Conservation (phyloP, 106 monocot species). For the Dendrobium nobile region DNA sequence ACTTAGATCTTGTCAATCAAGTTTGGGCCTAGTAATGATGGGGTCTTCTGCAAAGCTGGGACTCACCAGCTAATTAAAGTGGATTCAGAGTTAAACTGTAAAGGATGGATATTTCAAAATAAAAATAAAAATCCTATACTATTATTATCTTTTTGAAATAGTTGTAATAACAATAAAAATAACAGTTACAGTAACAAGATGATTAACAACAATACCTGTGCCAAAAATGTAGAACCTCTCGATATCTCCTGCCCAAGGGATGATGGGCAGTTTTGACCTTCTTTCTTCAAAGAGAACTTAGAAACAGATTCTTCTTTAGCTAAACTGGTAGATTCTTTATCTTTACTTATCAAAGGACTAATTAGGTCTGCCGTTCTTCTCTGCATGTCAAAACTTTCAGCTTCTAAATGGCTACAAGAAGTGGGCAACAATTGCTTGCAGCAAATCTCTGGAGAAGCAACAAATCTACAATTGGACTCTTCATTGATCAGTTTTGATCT, state of each 20-base stretch:
- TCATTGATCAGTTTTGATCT: constrained; percentile 4
- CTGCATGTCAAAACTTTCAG: constrained; percentile 1
- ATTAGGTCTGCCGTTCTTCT: constrained; percentile 7
- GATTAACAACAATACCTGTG: constrained; percentile 35
- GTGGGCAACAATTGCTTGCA: constrained; percentile 11
- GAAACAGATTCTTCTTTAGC: background rate
- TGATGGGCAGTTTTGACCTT: constrained; percentile 8
- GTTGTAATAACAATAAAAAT: background rate
- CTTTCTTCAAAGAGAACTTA: constrained; percentile 15
- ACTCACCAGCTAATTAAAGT: too few relatives aligned
- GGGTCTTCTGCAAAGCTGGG: too few relatives aligned
- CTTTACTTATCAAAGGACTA: constrained; percentile 6
- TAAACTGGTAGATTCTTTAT: background rate
- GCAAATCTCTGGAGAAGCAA: constrained; percentile 7
- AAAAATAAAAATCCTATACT: background rate
- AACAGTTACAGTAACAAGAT: background rate
- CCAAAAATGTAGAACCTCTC: constrained; percentile 65
- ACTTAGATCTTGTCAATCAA: too few relatives aligned
- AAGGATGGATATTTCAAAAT: background rate
- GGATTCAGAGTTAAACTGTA: too few relatives aligned
- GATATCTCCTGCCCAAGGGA: constrained; percentile 18
- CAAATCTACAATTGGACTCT: background rate
- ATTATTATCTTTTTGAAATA: background rate
- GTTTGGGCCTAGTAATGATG: too few relatives aligned
- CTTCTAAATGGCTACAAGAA: constrained; percentile 12